Percentiles rank a stretch among this genome's conserved stretches.
These are phyloP conservation scores for Sclerotinia borealis DNA, from an alignment of 2,329 filamentous ascomycete genomes.

Conservation along the genomic window DNA sequence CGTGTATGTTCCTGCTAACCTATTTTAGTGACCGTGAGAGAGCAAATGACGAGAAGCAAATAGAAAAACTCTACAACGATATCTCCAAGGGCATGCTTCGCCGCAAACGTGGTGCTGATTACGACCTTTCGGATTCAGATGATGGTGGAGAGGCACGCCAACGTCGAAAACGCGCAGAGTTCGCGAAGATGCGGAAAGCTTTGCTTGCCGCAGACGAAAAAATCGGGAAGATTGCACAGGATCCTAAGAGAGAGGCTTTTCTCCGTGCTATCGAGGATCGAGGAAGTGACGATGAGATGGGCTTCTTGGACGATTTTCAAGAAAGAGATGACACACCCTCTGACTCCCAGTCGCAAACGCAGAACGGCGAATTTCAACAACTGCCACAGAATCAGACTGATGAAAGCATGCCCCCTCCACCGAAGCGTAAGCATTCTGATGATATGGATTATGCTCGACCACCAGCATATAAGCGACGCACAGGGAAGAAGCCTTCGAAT, in stretches of 20 bases:
- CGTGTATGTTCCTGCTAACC: constrained; percentile 9
- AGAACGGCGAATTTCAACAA: constrained; percentile 28
- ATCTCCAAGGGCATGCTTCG: constrained; percentile 84
- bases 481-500: constrained; percentile 61
- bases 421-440: constrained; percentile 37
- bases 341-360: constrained; percentile 37
- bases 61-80: constrained; percentile 88
- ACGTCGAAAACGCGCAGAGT: constrained; percentile 78
- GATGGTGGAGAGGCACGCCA: constrained; percentile 74
- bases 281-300: constrained; percentile 68
- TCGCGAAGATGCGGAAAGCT: constrained; percentile 85
- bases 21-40: constrained; percentile 66
- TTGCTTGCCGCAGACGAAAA: constrained; percentile 84
- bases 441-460: constrained; percentile 42
- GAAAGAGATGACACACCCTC: constrained; percentile 35
- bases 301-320: constrained; percentile 57
- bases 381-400: constrained; percentile 49
- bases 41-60: constrained; percentile 74
- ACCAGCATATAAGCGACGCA: constrained; percentile 56
- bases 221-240: constrained; percentile 82
- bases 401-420: constrained; percentile 25
- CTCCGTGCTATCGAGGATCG: constrained; percentile 82
- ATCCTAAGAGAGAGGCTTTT: constrained; percentile 86
- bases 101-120: constrained; percentile 72
- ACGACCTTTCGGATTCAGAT: constrained; percentile 85